Percentiles rank a stretch among this genome's conserved stretches.
Evolutionary conservation across 768 basidiomycete genomes (phyloP).

Genomic region (Psilocybe azurescens): DNA sequence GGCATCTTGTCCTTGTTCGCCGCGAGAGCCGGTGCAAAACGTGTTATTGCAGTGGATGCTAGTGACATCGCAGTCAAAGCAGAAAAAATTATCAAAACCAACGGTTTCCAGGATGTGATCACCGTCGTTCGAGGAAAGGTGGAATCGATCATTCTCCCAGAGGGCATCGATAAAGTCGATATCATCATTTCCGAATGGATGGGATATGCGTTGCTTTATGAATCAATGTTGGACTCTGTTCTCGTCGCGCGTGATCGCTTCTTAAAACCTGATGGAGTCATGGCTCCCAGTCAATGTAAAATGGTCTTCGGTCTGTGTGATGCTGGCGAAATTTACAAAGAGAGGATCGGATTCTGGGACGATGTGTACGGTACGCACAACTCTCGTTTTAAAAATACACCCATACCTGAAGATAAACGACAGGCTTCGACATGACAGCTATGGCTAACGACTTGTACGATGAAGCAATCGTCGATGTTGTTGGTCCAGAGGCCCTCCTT

Average conservation of each 20-base stretch:
- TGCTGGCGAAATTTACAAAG: slow-evolving; percentile 73
- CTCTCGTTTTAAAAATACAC: neutral
- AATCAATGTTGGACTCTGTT: slow-evolving; percentile 98
- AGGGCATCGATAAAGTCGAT: slow-evolving; percentile 79
- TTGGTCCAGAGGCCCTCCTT: slow-evolving; percentile 65
- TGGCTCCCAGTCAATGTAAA: slow-evolving; percentile 90
- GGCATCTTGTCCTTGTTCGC: slow-evolving; percentile 92
- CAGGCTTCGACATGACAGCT: slow-evolving; percentile 86
- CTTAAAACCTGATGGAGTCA: slow-evolving; percentile 74
- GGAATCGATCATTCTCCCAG: slow-evolving; percentile 83
- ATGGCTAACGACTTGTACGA: slow-evolving; percentile 80
- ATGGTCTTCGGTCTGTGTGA: slow-evolving; percentile 88
- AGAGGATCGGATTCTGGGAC: slow-evolving; percentile 89
- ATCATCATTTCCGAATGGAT: slow-evolving; percentile 99
- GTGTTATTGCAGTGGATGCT: slow-evolving; percentile 92
- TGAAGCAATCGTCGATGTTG: slow-evolving; percentile 86
- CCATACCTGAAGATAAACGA: neutral
- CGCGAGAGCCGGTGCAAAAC: slow-evolving; percentile 86
- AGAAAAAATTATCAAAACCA: slow-evolving; percentile 75
- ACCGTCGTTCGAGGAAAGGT: slow-evolving; percentile 91
- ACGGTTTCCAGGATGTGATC: slow-evolving; percentile 74
- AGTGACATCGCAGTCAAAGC: slow-evolving; percentile 84
- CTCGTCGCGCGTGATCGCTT: slow-evolving; percentile 88
- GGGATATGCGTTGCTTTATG: slow-evolving; percentile 91
- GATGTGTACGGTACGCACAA: slow-evolving; percentile 80